phyloP scores from a whole-genome alignment of 1,284 basidiomycete species.

The Agaricales sp. region DNA sequence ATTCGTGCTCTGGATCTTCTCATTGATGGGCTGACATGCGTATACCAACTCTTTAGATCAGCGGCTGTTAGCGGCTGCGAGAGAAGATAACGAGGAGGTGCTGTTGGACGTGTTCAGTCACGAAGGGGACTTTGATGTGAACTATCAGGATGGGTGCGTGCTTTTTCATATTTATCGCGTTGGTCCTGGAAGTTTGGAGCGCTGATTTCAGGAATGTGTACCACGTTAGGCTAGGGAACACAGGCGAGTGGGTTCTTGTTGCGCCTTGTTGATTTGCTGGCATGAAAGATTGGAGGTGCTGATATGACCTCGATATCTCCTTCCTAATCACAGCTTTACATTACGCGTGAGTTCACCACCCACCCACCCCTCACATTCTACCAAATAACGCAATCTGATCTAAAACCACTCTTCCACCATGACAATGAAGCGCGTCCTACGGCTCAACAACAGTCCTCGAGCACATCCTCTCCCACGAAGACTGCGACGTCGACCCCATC shows the following conservation, averaged over 20 bases:
- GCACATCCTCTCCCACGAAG: constrained; percentile 62
- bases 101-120: constrained; percentile 49
- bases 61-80: constrained; percentile 64
- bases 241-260: constrained; percentile 35
- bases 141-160: constrained; percentile 66
- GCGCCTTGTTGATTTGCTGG: background rate
- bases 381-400: background rate
- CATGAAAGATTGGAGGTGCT: background rate
- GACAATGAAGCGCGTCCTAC: constrained; percentile 31
- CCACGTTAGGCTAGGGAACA: constrained; percentile 56
- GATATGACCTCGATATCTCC: background rate
- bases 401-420: background rate
- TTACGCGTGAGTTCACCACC: constrained; percentile 53
- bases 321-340: constrained; percentile 57
- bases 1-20: too few species aligned
- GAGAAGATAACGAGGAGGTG: constrained; percentile 65
- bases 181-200: too few species aligned
- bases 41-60: too few species aligned
- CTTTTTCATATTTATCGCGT: constrained; percentile 3
- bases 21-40: too few species aligned
- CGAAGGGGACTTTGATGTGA: constrained; percentile 54
- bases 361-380: constrained; percentile 2
- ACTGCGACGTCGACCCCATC: constrained; percentile 77
- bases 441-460: constrained; percentile 61
- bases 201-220: background rate